These are phyloP conservation scores for Candida broadrunensis DNA, from an alignment of 805 yeast species.

Conservation along the genomic window DNA sequence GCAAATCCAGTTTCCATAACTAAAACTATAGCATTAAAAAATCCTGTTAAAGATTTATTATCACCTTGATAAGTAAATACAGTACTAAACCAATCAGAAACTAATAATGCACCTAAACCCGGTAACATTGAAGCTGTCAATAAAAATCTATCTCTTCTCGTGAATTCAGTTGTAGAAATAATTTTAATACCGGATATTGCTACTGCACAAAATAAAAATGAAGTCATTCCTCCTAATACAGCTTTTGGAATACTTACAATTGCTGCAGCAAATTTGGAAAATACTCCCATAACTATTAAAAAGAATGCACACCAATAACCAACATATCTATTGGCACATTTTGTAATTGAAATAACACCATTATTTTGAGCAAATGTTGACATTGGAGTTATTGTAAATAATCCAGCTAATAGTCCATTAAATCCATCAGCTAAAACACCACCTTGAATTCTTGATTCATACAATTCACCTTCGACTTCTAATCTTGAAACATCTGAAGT, in stretches of 20 bases:
- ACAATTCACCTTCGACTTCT: conserved; percentile 76
- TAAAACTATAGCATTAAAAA: conserved; percentile 63
- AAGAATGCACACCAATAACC: conserved; percentile 83
- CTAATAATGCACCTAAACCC: conserved; percentile 66
- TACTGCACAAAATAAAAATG: conserved; percentile 72
- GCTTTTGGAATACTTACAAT: conserved; percentile 55
- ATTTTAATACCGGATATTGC: conserved; percentile 73
- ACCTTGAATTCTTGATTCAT: conserved; percentile 88
- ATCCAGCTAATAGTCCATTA: conserved; percentile 72
- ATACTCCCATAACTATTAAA: conserved; percentile 80
- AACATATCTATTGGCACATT: conserved; percentile 80
- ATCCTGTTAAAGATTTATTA: conserved; percentile 56
- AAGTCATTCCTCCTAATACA: conserved; percentile 80
- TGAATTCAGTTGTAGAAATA: conserved; percentile 57
- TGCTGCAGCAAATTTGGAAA: conserved; percentile 87
- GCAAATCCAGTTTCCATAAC: conserved; percentile 76
- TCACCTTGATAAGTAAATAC: conserved; percentile 67
- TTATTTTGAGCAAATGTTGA: conserved; percentile 93
- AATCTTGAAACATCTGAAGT: conserved; percentile 87
- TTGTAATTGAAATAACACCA: conserved; percentile 90
- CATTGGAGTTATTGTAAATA: conserved; percentile 85
- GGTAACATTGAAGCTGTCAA: conserved; percentile 62
- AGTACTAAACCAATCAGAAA: conserved; percentile 59
- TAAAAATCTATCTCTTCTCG: conserved; percentile 72
- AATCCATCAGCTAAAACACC: conserved; percentile 89